phyloP scores from a whole-genome alignment of 768 basidiomycete genomes.

The Trametes coccinea region DNA sequence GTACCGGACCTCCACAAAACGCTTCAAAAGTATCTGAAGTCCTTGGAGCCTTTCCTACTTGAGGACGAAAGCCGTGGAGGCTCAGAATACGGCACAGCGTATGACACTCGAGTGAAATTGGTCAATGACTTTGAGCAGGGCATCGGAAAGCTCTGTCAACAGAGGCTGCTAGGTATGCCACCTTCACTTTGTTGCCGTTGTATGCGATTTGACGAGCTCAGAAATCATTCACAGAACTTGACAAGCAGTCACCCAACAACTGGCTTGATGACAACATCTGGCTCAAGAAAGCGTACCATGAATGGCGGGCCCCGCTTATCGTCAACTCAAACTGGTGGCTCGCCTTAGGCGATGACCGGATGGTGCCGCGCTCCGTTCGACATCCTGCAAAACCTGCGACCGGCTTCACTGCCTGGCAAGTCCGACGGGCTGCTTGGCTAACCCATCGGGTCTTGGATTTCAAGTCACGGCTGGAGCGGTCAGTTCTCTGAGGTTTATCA shows the following conservation, averaged over 20 bases:
- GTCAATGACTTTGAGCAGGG: slow-evolving; percentile 71
- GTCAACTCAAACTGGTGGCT: slow-evolving; percentile 98
- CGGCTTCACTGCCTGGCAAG: slow-evolving; percentile 77
- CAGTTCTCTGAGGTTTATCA: slow-evolving; percentile 27
- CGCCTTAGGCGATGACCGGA: slow-evolving; percentile 72
- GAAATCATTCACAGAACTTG: slow-evolving; percentile 54
- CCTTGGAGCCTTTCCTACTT: slow-evolving; percentile 74
- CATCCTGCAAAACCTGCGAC: slow-evolving; percentile 9
- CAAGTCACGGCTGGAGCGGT: slow-evolving; percentile 67
- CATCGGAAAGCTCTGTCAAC: slow-evolving; percentile 67
- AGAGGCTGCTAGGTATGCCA: slow-evolving; percentile 64
- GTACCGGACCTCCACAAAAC: slow-evolving; percentile 78
- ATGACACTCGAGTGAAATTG: slow-evolving; percentile 56
- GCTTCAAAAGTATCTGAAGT: slow-evolving; percentile 74
- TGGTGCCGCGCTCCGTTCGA: slow-evolving; percentile 48
- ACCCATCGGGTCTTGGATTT: slow-evolving; percentile 71
- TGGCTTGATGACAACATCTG: slow-evolving; percentile 97
- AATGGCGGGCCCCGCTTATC: slow-evolving; percentile 81
- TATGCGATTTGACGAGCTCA: neutral
- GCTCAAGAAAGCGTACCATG: slow-evolving; percentile 84
- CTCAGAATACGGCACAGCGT: slow-evolving; percentile 49
- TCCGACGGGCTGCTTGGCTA: slow-evolving; percentile 83
- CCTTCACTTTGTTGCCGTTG: neutral
- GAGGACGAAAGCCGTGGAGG: slow-evolving; percentile 69
- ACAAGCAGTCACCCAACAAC: slow-evolving; percentile 80